Evolutionary conservation across 2,329 filamentous ascomycete genomes (phyloP).

Genomic region (Diaporthe helianthi): DNA sequence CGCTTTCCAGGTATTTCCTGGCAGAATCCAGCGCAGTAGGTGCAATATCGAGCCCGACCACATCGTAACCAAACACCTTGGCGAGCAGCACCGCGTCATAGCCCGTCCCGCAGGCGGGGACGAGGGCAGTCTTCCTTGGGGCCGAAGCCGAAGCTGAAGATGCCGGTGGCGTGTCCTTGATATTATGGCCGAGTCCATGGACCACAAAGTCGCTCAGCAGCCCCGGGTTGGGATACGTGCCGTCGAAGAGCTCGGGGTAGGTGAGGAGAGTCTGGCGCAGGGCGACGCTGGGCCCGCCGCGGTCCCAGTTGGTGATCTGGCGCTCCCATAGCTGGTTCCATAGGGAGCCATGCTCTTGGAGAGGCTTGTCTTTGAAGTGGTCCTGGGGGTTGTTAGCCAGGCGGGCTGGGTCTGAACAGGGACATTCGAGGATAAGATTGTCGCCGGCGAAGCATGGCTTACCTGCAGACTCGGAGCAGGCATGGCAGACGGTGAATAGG

Average conservation of each 20-base stretch:
- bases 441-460: background rate
- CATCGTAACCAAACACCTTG: conserved; percentile 74
- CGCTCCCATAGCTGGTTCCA: conserved; percentile 60
- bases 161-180: background rate
- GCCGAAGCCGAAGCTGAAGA: background rate
- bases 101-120: conserved; percentile 83
- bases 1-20: conserved; percentile 33
- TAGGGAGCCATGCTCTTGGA: conserved; percentile 42
- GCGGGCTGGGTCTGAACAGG: background rate
- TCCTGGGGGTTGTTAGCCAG: background rate
- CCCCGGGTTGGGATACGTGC: background rate
- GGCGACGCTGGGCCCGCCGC: conserved; percentile 58
- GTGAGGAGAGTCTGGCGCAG: conserved; percentile 59
- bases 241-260: conserved; percentile 52
- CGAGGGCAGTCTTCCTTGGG: conserved; percentile 60
- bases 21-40: conserved; percentile 55
- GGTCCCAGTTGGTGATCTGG: conserved; percentile 61
- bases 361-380: background rate
- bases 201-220: conserved; percentile 1
- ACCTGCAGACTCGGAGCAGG: background rate
- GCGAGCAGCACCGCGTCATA: conserved; percentile 81
- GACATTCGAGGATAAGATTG: background rate
- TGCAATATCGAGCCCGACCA: conserved; percentile 75
- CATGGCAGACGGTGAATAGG: background rate
- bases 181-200: background rate